Percentiles rank a stretch among this genome's conserved stretches.
These are phyloP conservation scores for Alternaria tenuissima DNA, from an alignment of 2,329 filamentous ascomycete genomes.

Conservation along the genomic window DNA sequence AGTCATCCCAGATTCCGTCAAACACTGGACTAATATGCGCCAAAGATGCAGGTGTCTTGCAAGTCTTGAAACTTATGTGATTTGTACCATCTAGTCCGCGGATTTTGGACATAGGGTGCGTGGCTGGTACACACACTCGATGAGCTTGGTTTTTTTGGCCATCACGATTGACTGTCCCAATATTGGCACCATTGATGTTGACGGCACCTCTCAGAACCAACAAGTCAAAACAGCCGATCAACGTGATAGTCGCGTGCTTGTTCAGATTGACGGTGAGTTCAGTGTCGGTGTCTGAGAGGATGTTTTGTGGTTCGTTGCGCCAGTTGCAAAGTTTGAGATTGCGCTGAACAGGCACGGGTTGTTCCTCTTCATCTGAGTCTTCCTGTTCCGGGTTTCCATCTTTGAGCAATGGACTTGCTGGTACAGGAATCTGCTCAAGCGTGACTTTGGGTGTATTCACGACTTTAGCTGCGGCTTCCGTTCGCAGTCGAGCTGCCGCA, in stretches of 20 bases:
- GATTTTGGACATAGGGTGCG: slow-evolving; percentile 74
- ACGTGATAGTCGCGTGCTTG: slow-evolving; percentile 47
- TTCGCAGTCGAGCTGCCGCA: slow-evolving; percentile 43
- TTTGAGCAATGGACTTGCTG: slow-evolving; percentile 27
- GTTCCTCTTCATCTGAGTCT: slow-evolving; percentile 29
- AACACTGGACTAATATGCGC: slow-evolving; percentile 72
- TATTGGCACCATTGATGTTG: slow-evolving; percentile 70
- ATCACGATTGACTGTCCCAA: slow-evolving; percentile 56
- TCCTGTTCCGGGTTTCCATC: slow-evolving; percentile 25
- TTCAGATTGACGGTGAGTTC: slow-evolving; percentile 39
- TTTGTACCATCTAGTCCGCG: slow-evolving; percentile 61
- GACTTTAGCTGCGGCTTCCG: slow-evolving; percentile 27
- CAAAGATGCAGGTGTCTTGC: slow-evolving; percentile 62
- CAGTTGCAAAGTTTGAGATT: slow-evolving; percentile 46
- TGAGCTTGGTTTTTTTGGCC: slow-evolving; percentile 25
- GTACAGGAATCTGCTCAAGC: slow-evolving; percentile 22
- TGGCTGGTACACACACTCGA: slow-evolving; percentile 72
- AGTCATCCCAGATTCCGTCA: slow-evolving; percentile 69
- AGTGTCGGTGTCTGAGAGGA: slow-evolving; percentile 34
- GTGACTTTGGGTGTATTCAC: slow-evolving; percentile 18
- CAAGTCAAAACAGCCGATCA: slow-evolving; percentile 73
- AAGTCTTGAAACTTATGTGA: slow-evolving; percentile 58
- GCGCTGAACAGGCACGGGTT: slow-evolving; percentile 18
- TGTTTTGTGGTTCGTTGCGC: slow-evolving; percentile 31
- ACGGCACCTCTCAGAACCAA: slow-evolving; percentile 68